A percentile compares a stretch with the other conserved stretches of the same genome.
Conservation (phyloP, 805 yeast species). For the Ogataea allantospora region DNA sequence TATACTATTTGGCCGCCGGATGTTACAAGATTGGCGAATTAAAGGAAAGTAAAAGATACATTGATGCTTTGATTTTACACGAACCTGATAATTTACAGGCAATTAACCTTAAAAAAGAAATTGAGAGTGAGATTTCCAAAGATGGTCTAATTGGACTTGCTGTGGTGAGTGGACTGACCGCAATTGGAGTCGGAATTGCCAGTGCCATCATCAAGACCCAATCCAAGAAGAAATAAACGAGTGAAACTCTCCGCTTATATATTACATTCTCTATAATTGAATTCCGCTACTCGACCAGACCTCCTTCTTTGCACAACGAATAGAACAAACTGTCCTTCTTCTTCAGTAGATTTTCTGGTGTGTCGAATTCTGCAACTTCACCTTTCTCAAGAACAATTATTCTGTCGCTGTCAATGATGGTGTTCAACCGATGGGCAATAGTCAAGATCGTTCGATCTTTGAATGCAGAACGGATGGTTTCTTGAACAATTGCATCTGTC, state of each 20-base stretch:
- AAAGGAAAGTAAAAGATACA: conserved; percentile 78
- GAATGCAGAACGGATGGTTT: conserved; percentile 73
- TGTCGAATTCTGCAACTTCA: conserved; percentile 70
- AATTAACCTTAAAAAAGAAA: conserved; percentile 61
- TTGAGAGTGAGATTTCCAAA: conserved; percentile 79
- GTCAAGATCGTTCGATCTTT: conserved; percentile 76
- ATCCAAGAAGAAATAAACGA: conserved; percentile 14
- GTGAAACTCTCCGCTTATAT: neutral
- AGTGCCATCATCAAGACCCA: conserved; percentile 22
- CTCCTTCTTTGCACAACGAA: conserved; percentile 80
- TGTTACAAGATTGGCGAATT: conserved; percentile 87
- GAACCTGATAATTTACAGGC: conserved; percentile 90
- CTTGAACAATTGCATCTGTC: conserved; percentile 74
- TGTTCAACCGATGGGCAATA: conserved; percentile 81
- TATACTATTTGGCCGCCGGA: conserved; percentile 85
- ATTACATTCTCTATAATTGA: conserved; percentile 11
- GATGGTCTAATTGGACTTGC: conserved; percentile 92
- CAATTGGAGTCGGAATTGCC: conserved; percentile 65
- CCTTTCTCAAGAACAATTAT: conserved; percentile 78
- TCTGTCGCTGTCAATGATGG: conserved; percentile 77
- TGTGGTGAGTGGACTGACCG: conserved; percentile 79
- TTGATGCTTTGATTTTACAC: conserved; percentile 68
- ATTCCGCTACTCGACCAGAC: conserved; percentile 34
- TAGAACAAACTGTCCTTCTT: conserved; percentile 71
- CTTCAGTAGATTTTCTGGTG: conserved; percentile 64